Base-by-base conservation (phyloP, 2,329 filamentous ascomycete species). In the Plenodomus biglobosus region DNA sequence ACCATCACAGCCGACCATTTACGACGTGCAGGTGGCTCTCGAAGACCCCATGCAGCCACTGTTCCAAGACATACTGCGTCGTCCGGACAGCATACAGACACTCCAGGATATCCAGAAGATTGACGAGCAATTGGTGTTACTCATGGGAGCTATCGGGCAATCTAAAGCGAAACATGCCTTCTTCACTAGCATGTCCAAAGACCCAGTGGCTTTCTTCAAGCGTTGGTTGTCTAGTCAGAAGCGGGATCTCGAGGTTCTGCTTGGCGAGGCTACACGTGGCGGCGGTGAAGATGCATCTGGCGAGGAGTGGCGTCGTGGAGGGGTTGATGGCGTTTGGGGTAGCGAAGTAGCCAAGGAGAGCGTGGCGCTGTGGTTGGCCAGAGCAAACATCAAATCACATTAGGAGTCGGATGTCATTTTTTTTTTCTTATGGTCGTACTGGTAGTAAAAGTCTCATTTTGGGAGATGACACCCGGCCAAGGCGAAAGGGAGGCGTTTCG, bases 201-300 rank as follows among this genome's bases (percentile, higher is more conserved):
- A 96, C 60, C 94, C 94, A 0, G 86, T 88, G 15, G 84, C 81
- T 11, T 97, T 97, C 64, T 80, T 96, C 51, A 85, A 83, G 56
- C 85, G 88, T 65, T 99, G 94, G 94, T 79, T 95, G 43, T 90
- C 86, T 64, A 92, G 87, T 15, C 94, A 99, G 76, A 91, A 91
- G 74, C 81, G 92, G 40, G 92, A 97, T 69, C 78, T 96, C 30
- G 91, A 95, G 65, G 85, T 94, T 6, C 86, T 96, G 40, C 80
- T 94, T 53, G 92, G 91, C 48, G 92, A 96, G 73, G 85, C 86
- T 1, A 82, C 84, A 42, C 80, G 85, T 45, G 77, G 78, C 32
- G 74, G 72, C 13, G 75, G 74, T 24, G 76, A 78, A 47, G 75
- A 76, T 44, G 79, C 76, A 3, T 76, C 76, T 36, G 80, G 78